These are phyloP conservation scores for Moelleriella libera DNA, from an alignment of 2,329 filamentous ascomycete genomes.

Conservation along the genomic window DNA sequence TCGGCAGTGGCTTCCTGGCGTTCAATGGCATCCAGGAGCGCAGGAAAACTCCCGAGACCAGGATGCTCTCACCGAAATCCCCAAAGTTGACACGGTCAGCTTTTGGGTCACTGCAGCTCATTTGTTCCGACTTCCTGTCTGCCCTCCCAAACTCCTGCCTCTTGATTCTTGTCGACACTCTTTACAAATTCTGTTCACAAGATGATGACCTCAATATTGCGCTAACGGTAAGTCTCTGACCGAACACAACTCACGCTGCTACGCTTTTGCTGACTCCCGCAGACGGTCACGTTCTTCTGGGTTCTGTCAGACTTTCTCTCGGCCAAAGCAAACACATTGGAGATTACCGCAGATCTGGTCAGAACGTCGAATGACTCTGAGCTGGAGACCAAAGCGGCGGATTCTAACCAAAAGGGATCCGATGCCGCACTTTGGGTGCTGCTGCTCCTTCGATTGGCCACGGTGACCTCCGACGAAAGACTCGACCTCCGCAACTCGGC, in stretches of 20 bases:
- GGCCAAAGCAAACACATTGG: conserved; percentile 40
- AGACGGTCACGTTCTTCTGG: conserved; percentile 93
- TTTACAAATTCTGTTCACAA: conserved; percentile 82
- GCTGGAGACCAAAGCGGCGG: conserved; percentile 41
- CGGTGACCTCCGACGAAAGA: conserved; percentile 56
- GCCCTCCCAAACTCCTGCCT: conserved; percentile 59
- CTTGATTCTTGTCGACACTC: conserved; percentile 66
- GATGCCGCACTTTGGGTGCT: conserved; percentile 68
- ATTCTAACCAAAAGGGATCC: conserved; percentile 44
- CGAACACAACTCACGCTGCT: background rate
- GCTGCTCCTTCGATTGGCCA: conserved; percentile 55
- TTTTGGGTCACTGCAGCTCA: conserved; percentile 79
- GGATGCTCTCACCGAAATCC: conserved; percentile 40
- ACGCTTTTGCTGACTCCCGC: background rate
- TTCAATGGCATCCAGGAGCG: conserved; percentile 19
- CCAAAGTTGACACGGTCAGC: conserved; percentile 69
- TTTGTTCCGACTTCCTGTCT: conserved; percentile 86
- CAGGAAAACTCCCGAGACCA: conserved; percentile 13
- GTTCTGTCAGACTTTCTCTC: conserved; percentile 81
- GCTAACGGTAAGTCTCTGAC: conserved; percentile 49
- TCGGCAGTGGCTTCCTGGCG: conserved; percentile 63
- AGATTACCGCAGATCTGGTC: conserved; percentile 43
- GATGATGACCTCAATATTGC: conserved; percentile 90
- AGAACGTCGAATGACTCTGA: conserved; percentile 34
- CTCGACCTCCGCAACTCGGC: conserved; percentile 74